Conservation (phyloP, 176 grass and related monocot genomes). For the Zoysia pacifica region DNA sequence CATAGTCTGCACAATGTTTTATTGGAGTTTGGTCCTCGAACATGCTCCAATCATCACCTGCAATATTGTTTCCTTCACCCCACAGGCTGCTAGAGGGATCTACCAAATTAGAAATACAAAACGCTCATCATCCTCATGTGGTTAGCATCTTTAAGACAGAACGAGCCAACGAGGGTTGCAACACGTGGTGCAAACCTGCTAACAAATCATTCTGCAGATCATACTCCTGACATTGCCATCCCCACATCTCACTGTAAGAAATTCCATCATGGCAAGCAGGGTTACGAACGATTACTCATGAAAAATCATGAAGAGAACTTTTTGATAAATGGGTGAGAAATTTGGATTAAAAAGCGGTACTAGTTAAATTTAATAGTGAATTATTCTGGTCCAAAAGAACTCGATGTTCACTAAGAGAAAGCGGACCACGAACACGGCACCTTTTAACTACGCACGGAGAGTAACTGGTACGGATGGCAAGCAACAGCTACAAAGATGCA, state of each 20-base stretch:
- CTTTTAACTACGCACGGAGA: neutral
- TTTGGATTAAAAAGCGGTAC: neutral
- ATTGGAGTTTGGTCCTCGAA: slow-evolving; percentile 87
- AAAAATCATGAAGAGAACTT: neutral
- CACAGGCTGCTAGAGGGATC: slow-evolving; percentile 59
- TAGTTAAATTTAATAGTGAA: neutral
- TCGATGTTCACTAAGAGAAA: neutral
- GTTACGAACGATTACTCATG: slow-evolving; percentile 6
- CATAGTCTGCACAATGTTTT: slow-evolving; percentile 77
- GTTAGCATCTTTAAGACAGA: neutral
- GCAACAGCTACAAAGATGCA: neutral
- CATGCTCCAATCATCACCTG: slow-evolving; percentile 56
- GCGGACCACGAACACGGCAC: neutral
- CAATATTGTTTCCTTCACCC: slow-evolving; percentile 51
- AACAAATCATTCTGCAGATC: slow-evolving; percentile 62
- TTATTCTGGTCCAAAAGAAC: neutral
- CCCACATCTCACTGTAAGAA: slow-evolving; percentile 74
- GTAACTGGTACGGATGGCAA: neutral
- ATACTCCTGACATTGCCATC: slow-evolving; percentile 63
- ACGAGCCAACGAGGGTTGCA: neutral
- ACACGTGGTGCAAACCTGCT: slow-evolving; percentile 46
- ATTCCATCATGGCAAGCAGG: slow-evolving; percentile 1
- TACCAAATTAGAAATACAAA: slow-evolving; percentile 43
- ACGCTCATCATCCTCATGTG: neutral
- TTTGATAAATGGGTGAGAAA: neutral